Percentiles rank a stretch among this genome's conserved stretches.
Evolutionary conservation across 257 asterid species (phyloP).

Genomic region (Fraxinus quadrangulata): DNA sequence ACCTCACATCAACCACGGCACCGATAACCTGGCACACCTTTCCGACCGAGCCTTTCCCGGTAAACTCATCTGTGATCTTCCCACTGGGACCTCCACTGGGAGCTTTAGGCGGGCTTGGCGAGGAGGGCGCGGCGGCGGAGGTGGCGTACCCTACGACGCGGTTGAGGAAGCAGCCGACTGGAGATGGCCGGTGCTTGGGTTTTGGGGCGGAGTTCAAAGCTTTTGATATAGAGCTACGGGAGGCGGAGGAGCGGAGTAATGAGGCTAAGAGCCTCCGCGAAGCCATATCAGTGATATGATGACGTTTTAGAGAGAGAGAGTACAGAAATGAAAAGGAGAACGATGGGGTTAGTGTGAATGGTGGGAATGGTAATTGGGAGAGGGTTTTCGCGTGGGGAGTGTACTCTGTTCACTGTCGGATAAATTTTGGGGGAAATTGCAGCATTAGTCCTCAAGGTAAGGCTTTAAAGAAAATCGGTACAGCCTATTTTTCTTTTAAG

Average conservation of each 20-base stretch:
- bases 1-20: constrained; percentile 39
- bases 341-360: constrained; percentile 15
- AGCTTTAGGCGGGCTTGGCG: constrained; percentile 39
- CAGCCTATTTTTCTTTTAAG: too few species aligned
- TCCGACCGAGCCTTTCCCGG: constrained; percentile 72
- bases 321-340: constrained; percentile 22
- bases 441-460: too few species aligned
- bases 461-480: too few species aligned
- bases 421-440: too few species aligned
- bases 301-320: constrained; percentile 23
- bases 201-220: constrained; percentile 21
- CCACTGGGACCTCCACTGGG: constrained; percentile 15
- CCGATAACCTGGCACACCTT: constrained; percentile 88
- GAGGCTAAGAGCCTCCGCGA: constrained; percentile 56
- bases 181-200: constrained; percentile 30
- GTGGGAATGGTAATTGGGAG: background rate
- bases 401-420: too few species aligned
- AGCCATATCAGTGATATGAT: constrained; percentile 37
- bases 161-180: constrained; percentile 63
- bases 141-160: constrained; percentile 65
- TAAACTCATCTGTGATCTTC: constrained; percentile 76
- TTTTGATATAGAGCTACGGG: constrained; percentile 25
- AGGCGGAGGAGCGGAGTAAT: constrained; percentile 43
- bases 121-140: constrained; percentile 46
- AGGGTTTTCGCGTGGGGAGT: too few species aligned